Base-by-base conservation (phyloP, 176 grass and related monocot species). In the Oryza meyeriana region DNA sequence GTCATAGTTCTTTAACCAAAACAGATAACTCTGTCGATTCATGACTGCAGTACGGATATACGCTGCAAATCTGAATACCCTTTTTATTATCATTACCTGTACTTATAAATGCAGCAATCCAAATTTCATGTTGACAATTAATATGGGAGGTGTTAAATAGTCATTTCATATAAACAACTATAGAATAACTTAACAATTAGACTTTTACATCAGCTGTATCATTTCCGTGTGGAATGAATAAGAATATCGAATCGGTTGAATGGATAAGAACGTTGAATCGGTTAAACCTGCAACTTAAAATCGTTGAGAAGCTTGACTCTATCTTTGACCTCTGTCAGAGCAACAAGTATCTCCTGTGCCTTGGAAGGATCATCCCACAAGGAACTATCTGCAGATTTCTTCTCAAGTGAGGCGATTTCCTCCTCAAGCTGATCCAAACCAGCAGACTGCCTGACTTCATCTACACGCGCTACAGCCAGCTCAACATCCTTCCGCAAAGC, bases 361-460 rank as follows among this genome's bases (percentile, higher is more conserved):
- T 89, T 93, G 75, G 90, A 87, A 76, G 88, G 95, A 88, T 98
- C 93, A 77, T 98, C 95, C 95, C 95, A 98, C 72, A 98, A 88
- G 34, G 90, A 85, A 55, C 84, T 89, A 83, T 98, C 92, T 38
- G 66, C 72, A 0, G 95, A 91, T 71, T 95, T 98, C 16, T 75
- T 93, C 85, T 98, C 92, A 5, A 95, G 84, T 0, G 55, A 84
- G 63, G 85, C 29, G 17, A 89, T 91, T n/a, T 98, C 88, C 6
- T 79, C 86, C 80, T 93, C 69, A 16, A 98, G 93, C 68, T 69
- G 79, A 40, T 93, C 82, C 12, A 98, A 35, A 68, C 87, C 84
- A 16, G 92, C 87, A 85, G 87, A 91, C 17, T 74, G 86, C 87
- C 91, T 93, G 44, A 95, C 87, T 71, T 98, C 95, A 78, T 68